Base-by-base conservation (phyloP, 2,329 filamentous ascomycete species). In the Ceratocystis huliohia region DNA sequence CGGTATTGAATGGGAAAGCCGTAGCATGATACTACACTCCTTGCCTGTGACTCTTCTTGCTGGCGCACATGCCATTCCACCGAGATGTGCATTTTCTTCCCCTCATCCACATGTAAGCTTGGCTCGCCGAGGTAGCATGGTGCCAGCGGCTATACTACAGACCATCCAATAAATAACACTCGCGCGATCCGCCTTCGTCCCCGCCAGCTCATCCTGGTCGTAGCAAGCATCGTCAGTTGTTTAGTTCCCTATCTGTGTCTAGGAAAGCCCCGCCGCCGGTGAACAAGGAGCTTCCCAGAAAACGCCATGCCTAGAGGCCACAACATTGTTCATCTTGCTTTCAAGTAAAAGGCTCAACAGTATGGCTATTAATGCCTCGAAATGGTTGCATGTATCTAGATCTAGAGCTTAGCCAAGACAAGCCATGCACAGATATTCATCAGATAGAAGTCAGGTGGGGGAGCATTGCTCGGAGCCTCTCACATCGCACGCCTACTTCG, bases 21-120 rank as follows among this genome's bases (percentile, higher is more conserved):
- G 22, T 53, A 28, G n/a, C 22, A 53, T n/a, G n/a, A 22, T 8
- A 37, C 6, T 5, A n/a, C 2, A 37, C 28, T 59, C 56, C 56
- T 59, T 59, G 17, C 56, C 33, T 59, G 25, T 13, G 33, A 33
- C 15, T n/a, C 28, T 37, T 59, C 28, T 8, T 7, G 22, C 56
- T 59, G 37, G 56, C 33, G 56, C 33, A 37, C 56, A 30, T 59
- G 56, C 56, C 56, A 59, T 59, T 59, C 56, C 56, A 59, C 56
- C 28, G 28, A 59, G 56, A 53, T n/a, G 22, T 53, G 25, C 28
- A n/a, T 28, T 37, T 37, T 3, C 56, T 59, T 20, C 17, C 28
- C 28, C 56, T 37, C 56, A n/a, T 59, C n/a, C 56, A 33, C 30
- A 25, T 33, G 56, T 37, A 30, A 3, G 5, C 56, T n/a, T 33